Evolutionary conservation across 352 stramenopile species (phyloP), one percentile per base, ranked within the genome.

Genomic region (Globisporangium polare): DNA sequence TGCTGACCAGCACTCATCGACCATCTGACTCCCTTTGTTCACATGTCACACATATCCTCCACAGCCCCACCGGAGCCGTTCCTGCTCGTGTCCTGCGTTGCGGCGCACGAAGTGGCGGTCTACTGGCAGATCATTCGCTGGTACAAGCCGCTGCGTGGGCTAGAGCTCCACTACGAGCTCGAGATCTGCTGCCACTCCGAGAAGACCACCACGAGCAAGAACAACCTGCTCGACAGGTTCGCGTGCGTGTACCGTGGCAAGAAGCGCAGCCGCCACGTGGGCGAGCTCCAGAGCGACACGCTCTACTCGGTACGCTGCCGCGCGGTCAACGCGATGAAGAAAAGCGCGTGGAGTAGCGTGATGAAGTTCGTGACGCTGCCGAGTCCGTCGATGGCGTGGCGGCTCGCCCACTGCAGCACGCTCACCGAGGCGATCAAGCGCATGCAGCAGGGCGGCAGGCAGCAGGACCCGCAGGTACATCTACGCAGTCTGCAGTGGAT

Each of bases 241-340:
- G 57, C 71, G n/a, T 56, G 35, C 5, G 61, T 80, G 18, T 90
- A 88, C 45, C 52, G 22, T 1, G 81, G 78, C 4, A 22, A 39
- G 5, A 65, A 64, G 17, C 67, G 53, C 17, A 81, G 66, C 37
- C 68, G 67, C 10, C 67, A 82, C n/a, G 35, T 86, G 17, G 71
- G 57, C 4, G 51, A 63, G 0, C 60, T 90, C 5, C 18, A 56
- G 0, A 70, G 65, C 50, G 67, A 68, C 13, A 74, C 65, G 1
- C 67, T 85, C 51, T 88, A 90, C 45, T 73, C 73, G 0, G 59
- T 90, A 13, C 78, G 77, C 3, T 86, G 77, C 42, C 77, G 81
- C 2, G 62, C 60, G 3, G 73, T 75, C 9, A 86, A 87, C 22
- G 56, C 59, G 0, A 78, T 89, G 73, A 72, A 65, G 51, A 77